Percentiles rank a stretch among this genome's conserved stretches.
Conservation (phyloP, 805 yeast species). For the Cyberlindnera xishuangbannaensis region DNA sequence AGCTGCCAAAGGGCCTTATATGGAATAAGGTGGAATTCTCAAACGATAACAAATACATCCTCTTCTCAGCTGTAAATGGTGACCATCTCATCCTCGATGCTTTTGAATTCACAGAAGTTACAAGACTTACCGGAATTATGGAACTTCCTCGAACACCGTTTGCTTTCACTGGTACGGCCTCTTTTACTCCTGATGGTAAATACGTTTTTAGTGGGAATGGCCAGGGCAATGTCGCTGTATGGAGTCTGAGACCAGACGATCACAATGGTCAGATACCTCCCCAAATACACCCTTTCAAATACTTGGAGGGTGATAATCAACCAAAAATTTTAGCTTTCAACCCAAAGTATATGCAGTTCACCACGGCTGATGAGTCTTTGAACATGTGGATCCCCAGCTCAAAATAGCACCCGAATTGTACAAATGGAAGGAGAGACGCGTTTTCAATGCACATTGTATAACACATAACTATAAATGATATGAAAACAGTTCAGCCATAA, state of each 20-base stretch:
- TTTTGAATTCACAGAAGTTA: slow-evolving; percentile 48
- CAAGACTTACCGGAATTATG: slow-evolving; percentile 42
- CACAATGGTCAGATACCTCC: slow-evolving; percentile 23
- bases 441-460: too few species aligned
- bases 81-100: slow-evolving; percentile 65
- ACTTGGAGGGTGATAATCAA: slow-evolving; percentile 26
- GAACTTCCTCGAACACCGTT: slow-evolving; percentile 35
- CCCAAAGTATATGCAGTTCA: slow-evolving; percentile 30
- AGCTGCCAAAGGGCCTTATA: slow-evolving; percentile 30
- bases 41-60: slow-evolving; percentile 62
- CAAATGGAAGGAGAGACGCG: too few species aligned
- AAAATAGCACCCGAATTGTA: too few species aligned
- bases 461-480: too few species aligned
- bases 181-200: slow-evolving; percentile 64
- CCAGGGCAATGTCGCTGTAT: slow-evolving; percentile 37
- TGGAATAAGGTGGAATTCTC: slow-evolving; percentile 76
- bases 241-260: slow-evolving; percentile 43
- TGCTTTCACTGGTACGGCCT: slow-evolving; percentile 49
- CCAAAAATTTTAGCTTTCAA: slow-evolving; percentile 37
- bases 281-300: slow-evolving; percentile 17
- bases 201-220: slow-evolving; percentile 57
- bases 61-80: slow-evolving; percentile 52
- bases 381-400: slow-evolving; percentile 24
- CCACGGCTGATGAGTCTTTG: slow-evolving; percentile 18
- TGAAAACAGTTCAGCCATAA: too few species aligned